A percentile compares a stretch with the other conserved stretches of the same genome.
Conservation (phyloP, 2,329 filamentous ascomycete genomes). For the Sporothrix curviconia region DNA sequence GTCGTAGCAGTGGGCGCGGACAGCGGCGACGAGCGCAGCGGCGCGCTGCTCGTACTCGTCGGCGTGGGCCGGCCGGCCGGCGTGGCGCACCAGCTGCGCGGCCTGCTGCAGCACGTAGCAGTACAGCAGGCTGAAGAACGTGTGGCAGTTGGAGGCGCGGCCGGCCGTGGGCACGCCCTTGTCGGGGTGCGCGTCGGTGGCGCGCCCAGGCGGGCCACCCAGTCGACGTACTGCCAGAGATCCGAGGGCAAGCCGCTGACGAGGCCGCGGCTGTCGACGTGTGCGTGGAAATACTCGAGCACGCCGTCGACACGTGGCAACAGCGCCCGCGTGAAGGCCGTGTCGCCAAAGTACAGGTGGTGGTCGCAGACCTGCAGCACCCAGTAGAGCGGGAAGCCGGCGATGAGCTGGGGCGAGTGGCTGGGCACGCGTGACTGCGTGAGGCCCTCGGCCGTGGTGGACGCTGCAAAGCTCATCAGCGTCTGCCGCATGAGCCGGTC, state of each 20-base stretch:
- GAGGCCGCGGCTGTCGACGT: slow-evolving; percentile 21
- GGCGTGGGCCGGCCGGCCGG: slow-evolving; percentile 28
- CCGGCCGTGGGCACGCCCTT: slow-evolving; percentile 34
- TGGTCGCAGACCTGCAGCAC: slow-evolving; percentile 32
- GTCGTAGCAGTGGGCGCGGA: slow-evolving; percentile 29
- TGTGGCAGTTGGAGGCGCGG: slow-evolving; percentile 30
- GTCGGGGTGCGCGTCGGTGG: slow-evolving; percentile 17
- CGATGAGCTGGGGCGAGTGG: slow-evolving; percentile 32
- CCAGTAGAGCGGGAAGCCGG: slow-evolving; percentile 34
- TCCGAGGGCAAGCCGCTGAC: slow-evolving; percentile 23
- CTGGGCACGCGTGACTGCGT: slow-evolving; percentile 31
- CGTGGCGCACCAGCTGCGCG: slow-evolving; percentile 26
- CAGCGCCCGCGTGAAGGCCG: slow-evolving; percentile 24
- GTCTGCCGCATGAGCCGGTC: slow-evolving; percentile 28
- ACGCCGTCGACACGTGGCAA: slow-evolving; percentile 31
- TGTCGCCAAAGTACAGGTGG: slow-evolving; percentile 31
- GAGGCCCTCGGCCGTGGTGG: slow-evolving; percentile 24
- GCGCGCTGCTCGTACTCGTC: slow-evolving; percentile 27
- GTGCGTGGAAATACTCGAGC: slow-evolving; percentile 27
- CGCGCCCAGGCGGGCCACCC: slow-evolving; percentile 24
- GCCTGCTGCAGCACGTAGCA: slow-evolving; percentile 30
- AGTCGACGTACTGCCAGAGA: slow-evolving; percentile 33
- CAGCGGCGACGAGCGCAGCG: slow-evolving; percentile 20
- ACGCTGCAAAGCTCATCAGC: slow-evolving; percentile 25
- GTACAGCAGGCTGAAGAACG: slow-evolving; percentile 36